Base-by-base conservation (phyloP, 139 green algal species). In the Picochlorum sp. region DNA sequence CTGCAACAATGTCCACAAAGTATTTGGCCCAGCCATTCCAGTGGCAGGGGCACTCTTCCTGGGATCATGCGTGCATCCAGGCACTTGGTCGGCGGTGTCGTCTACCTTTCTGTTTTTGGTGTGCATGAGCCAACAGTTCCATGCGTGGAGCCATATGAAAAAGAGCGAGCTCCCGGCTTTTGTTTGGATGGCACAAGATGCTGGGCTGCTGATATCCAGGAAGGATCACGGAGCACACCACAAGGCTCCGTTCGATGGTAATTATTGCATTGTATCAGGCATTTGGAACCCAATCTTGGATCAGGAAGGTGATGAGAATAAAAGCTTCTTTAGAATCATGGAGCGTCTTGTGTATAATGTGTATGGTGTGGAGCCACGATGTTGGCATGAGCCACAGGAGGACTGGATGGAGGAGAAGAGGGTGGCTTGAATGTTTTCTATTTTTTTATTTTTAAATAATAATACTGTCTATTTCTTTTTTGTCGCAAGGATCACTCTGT, bases 251-350 rank as follows among this genome's bases (percentile, higher is more conserved):
- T 99, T 97, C 71, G 81, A 93, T 50, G 83, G 71, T 63, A 97
- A 98, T 77, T 99, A 99, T 81, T 92, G 80, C 77, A 99, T 99
- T 54, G 94, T 99, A 7, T 87, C 62, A 21, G 94, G 94, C 24
- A 65, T 78, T 62, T 96, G 88, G 83, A 99, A 99, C 79, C 57
- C 62, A 0, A 41, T 84, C 9, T 77, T 98, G 63, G 93, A 98
- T 69, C 45, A 63, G 16, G 65, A 49, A 2, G 69, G 72, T 24
- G 54, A 63, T 55, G 63, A 62, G 59, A 51, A 52, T 63, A 6
- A 1, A 6, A 16, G 3, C 2, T 47, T 23, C 63, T 26, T 47
- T 76, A 15, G 69, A 5, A 56, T 23, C 50, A 37, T 91, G 30
- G 91, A 97, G 75, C 45, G 60, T 11, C 55, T 75, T 2, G 68